Evolutionary conservation across 2,329 filamentous ascomycete genomes (phyloP), one percentile per base, ranked within the genome.

Genomic region (Onygenales sp.): DNA sequence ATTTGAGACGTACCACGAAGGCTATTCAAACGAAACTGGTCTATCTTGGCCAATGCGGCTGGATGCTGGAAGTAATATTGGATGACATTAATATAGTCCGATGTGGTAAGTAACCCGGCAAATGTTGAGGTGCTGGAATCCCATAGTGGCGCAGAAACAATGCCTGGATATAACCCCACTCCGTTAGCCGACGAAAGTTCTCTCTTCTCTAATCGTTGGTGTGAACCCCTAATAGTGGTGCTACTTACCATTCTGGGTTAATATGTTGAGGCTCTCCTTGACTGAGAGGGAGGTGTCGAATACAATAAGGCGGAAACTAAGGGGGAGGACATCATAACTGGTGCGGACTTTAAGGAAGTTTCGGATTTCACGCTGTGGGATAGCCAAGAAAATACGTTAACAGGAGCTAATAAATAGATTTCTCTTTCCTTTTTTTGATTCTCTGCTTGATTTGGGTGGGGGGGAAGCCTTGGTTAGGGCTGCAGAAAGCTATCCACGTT

Each of bases 51-150:
- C 56, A 97, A 81, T 54, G 91, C 87, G 60, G 95, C 88, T 2
- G 92, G 93, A 62, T 93, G 94, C 71, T 97, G 91, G 78, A 90
- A 96, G 76, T 98, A 97, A 73, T 98, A 98, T 69, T 97, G 92
- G 42, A 98, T 95, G 54, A 98, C 86, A 66, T 98, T 98, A 74
- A 98, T 94, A 70, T 93, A 98, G 73, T 98, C 93, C 56, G 90
- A 95, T 58, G 90, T 93, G 32, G 93, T 98, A 59, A 98, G 79
- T 48, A 98, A 81, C 40, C 93, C 93, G 42, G 92, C 93, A 70
- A 97, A 98, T 37, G 87, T 89, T 31, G 91, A 95, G 3, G 85
- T 88, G 59, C 87, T 86, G 31, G 92, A 96, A 70, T 98, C 91
- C 93, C 93, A 98, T 59, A 98, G 77, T 49, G 93, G 93, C 51